These are phyloP conservation scores for Phytopythium delawarense DNA, from an alignment of 352 stramenopile species.

Conservation along the genomic window DNA sequence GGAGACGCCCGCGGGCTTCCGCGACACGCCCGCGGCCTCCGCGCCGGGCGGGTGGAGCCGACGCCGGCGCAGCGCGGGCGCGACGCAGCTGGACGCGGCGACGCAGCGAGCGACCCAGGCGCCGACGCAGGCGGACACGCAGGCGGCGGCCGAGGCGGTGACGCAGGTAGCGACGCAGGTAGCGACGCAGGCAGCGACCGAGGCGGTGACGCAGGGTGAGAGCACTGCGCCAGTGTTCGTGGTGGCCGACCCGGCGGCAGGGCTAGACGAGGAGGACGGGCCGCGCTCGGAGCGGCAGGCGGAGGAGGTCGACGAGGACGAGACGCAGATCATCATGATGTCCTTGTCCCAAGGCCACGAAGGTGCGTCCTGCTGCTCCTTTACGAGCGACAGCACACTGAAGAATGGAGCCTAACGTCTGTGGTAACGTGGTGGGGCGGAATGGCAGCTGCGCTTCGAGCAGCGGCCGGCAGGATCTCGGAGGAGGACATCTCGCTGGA, in stretches of 20 bases:
- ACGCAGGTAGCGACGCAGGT: slow-evolving; percentile 21
- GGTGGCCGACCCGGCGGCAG: slow-evolving; percentile 19
- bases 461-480: slow-evolving; percentile 27
- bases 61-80: slow-evolving; percentile 31
- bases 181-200: not conserved
- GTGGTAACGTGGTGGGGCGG: not conserved
- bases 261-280: slow-evolving; percentile 10
- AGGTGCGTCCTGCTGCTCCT: slow-evolving; percentile 10
- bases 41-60: slow-evolving; percentile 17
- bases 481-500: slow-evolving; percentile 38
- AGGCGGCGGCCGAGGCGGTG: not conserved
- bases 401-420: no score
- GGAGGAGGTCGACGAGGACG: slow-evolving; percentile 65
- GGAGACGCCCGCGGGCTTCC: slow-evolving; percentile 59
- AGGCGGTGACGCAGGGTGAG: no score
- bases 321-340: slow-evolving; percentile 77
- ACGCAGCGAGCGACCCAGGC: slow-evolving; percentile 46
- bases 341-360: slow-evolving; percentile 59
- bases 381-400: not conserved
- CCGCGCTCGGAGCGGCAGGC: slow-evolving; percentile 7
- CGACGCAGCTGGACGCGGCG: slow-evolving; percentile 24
- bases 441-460: slow-evolving; percentile 5
- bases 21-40: slow-evolving; percentile 35
- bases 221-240: slow-evolving; percentile 40
- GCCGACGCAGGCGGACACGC: slow-evolving; percentile 23